phyloP scores from a whole-genome alignment of 2,329 filamentous ascomycete genomes.

The Moelleriella libera region DNA sequence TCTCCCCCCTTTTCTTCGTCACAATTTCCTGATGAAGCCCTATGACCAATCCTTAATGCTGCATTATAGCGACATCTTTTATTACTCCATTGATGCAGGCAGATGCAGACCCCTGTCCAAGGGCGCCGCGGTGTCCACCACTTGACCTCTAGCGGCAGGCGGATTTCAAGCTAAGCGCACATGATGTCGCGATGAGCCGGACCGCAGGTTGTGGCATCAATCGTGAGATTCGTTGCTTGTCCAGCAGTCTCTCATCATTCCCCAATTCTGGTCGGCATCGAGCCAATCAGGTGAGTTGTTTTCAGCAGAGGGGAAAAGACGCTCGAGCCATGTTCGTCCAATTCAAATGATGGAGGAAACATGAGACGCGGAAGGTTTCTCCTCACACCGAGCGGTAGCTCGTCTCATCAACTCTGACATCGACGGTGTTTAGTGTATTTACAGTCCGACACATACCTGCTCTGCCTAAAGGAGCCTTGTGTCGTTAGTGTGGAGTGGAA shows the following conservation, averaged over 20 bases:
- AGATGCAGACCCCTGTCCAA: not conserved
- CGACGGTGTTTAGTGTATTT: not conserved
- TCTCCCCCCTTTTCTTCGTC: not conserved
- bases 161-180: not conserved
- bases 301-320: not conserved
- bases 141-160: too few relatives aligned
- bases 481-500: too few relatives aligned
- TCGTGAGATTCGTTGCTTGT: not conserved
- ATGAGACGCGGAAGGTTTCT: constrained; percentile 1
- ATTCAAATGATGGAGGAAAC: not conserved
- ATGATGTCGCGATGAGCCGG: not conserved
- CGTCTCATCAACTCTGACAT: not conserved
- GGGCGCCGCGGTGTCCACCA: too few relatives aligned
- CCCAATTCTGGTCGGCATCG: too few relatives aligned
- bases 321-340: constrained; percentile 4
- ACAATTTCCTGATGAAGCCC: not conserved
- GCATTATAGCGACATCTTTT: not conserved
- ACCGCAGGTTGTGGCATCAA: not conserved
- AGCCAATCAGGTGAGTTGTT: not conserved
- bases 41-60: not conserved
- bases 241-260: too few relatives aligned
- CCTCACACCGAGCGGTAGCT: not conserved
- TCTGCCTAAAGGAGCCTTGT: too few relatives aligned
- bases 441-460: too few relatives aligned
- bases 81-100: not conserved